Conservation (phyloP, 2,329 filamentous ascomycete species). For the Ophiostoma tasmaniense region DNA sequence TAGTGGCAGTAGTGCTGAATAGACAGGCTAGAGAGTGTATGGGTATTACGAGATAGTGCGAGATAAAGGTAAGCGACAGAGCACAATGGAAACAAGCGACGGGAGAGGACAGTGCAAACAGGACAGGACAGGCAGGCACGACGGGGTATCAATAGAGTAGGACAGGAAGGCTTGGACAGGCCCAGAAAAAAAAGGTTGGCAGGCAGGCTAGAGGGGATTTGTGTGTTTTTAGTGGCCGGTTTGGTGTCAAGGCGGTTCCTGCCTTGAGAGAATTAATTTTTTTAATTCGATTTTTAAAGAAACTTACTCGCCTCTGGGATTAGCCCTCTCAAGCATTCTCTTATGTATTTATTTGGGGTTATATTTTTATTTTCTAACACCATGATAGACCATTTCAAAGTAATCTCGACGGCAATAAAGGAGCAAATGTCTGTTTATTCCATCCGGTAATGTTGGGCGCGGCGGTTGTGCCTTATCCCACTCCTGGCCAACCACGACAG, state of each 20-base stretch:
- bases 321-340: neutral
- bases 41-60: constrained; percentile 1
- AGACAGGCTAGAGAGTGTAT: neutral
- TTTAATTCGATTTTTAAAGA: neutral
- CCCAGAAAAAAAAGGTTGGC: constrained; percentile 3
- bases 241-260: neutral
- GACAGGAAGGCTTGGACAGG: constrained; percentile 1
- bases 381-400: neutral
- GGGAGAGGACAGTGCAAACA: neutral
- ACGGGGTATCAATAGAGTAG: neutral
- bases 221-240: neutral
- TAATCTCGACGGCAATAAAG: neutral
- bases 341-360: neutral
- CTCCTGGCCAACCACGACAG: neutral
- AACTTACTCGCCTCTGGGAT: neutral
- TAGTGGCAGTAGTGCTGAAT: neutral
- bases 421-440: too few relatives aligned
- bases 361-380: neutral
- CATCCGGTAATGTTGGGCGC: neutral
- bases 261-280: neutral
- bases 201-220: neutral
- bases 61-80: neutral
- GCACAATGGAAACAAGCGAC: neutral
- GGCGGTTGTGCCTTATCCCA: neutral
- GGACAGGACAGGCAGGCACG: neutral